phyloP scores from a whole-genome alignment of 1,139 yeast species.

The Saccharomyces hybrid region DNA sequence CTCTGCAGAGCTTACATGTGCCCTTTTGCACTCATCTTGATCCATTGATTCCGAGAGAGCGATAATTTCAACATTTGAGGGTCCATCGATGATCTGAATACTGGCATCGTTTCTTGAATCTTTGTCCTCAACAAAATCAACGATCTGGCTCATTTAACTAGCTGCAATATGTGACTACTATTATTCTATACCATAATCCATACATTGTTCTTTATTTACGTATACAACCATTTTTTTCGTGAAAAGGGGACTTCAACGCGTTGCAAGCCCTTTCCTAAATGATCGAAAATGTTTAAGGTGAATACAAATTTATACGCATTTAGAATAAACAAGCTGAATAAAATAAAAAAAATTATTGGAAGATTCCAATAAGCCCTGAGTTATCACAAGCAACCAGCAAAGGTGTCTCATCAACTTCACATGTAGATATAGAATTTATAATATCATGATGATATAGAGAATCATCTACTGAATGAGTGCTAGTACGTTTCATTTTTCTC shows the following conservation, averaged over 20 bases:
- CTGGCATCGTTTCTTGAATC: slow-evolving; percentile 2
- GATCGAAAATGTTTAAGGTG: neutral
- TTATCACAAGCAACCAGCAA: slow-evolving; percentile 20
- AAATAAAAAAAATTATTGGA: slow-evolving; percentile 4
- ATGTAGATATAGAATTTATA: slow-evolving; percentile 14
- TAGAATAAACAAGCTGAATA: neutral
- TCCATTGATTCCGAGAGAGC: neutral
- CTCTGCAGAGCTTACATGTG: neutral
- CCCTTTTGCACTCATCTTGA: neutral
- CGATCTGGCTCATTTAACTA: neutral
- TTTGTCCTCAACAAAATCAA: slow-evolving; percentile 3
- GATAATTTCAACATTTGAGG: neutral
- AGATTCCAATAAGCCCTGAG: slow-evolving; percentile 18
- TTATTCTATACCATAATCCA: neutral
- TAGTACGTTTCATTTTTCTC: slow-evolving; percentile 3
- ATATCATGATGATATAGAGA: slow-evolving; percentile 13
- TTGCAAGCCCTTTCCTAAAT: neutral
- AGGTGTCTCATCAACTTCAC: neutral
- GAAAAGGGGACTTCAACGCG: neutral
- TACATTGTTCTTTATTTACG: neutral
- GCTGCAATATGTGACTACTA: neutral
- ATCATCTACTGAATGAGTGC: neutral
- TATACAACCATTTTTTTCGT: neutral
- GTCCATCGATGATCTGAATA: neutral
- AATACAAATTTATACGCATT: neutral